These are phyloP conservation scores for Phytophthora kernoviae DNA, from an alignment of 352 stramenopile species.

Conservation along the genomic window DNA sequence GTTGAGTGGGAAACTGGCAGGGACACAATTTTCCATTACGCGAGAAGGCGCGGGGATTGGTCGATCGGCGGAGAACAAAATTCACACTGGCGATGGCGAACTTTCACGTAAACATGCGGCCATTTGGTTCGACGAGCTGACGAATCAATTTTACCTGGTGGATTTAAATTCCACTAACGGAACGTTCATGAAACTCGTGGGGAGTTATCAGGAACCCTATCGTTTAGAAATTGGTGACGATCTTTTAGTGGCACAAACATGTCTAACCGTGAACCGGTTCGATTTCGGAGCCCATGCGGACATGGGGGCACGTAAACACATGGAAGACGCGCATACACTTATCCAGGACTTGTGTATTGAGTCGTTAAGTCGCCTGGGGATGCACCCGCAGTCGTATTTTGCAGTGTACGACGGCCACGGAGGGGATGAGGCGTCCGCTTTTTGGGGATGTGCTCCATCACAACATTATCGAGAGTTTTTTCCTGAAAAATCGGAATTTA, in stretches of 20 bases:
- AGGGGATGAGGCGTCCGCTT: conserved; percentile 92
- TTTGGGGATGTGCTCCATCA: conserved; percentile 83
- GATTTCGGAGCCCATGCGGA: conserved; percentile 96
- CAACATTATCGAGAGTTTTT: conserved; percentile 69
- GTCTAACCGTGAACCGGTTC: conserved; percentile 96
- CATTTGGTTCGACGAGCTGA: conserved; percentile 91
- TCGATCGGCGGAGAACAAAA: conserved; percentile 87
- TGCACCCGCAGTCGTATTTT: conserved; percentile 93
- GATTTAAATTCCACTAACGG: conserved; percentile 91
- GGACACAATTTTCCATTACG: conserved; percentile 80
- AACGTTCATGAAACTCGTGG: conserved; percentile 96
- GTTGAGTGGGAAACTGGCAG: conserved; percentile 66
- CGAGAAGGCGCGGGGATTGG: conserved; percentile 89
- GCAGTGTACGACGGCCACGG: conserved; percentile 98
- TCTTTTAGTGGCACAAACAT: conserved; percentile 96
- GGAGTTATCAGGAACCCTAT: conserved; percentile 93
- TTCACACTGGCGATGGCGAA: conserved; percentile 95
- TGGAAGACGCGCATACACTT: conserved; percentile 96
- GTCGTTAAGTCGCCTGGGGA: conserved; percentile 46
- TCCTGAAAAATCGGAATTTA: conserved; percentile 52
- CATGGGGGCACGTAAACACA: conserved; percentile 93
- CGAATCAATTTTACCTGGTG: conserved; percentile 79
- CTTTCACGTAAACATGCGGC: conserved; percentile 93
- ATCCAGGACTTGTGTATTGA: conserved; percentile 90
- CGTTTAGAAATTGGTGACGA: conserved; percentile 94